A percentile compares a stretch with the other conserved stretches of the same genome.
These are phyloP conservation scores for Reticulomyxa filosa DNA, from an alignment of 78 protist species.

Conservation along the genomic window DNA sequence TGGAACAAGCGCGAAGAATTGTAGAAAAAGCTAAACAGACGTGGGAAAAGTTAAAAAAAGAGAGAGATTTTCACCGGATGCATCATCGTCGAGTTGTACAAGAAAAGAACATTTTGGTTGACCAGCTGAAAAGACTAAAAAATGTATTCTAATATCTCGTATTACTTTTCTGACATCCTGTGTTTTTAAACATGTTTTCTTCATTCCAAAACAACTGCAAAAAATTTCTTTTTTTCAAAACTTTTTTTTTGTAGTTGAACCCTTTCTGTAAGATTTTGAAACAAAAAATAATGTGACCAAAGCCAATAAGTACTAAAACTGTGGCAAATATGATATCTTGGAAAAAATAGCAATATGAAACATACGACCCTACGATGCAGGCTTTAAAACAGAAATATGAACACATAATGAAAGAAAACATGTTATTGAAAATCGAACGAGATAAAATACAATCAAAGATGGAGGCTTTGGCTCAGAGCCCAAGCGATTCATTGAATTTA, in stretches of 20 bases:
- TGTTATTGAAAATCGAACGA: constrained; percentile 26
- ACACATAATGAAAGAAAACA: constrained; percentile 19
- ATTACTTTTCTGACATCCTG: not conserved
- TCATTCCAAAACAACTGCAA: no score
- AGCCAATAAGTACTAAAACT: not conserved
- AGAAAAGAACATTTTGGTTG: constrained; percentile 37
- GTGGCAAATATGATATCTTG: no score
- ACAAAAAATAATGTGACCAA: not conserved
- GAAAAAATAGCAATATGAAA: no score
- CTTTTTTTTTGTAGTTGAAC: no score
- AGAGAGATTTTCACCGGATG: constrained; percentile 54
- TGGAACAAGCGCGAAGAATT: no score
- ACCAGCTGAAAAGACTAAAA: constrained; percentile 35
- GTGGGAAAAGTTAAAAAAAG: constrained; percentile 41
- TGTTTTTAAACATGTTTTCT: not conserved
- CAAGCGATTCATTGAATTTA: not conserved
- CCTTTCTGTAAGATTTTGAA: no score
- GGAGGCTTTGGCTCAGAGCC: not conserved
- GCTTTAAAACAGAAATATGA: not conserved
- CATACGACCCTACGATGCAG: not conserved
- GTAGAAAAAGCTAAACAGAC: constrained; percentile 21
- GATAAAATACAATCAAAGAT: constrained; percentile 11
- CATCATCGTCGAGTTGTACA: constrained; percentile 46
- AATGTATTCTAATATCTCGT: constrained; percentile 19
- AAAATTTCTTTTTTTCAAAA: no score